Percentiles rank a stretch among this genome's conserved stretches.
Conservation (phyloP, 805 yeast species). For the Metschnikowia proteae region DNA sequence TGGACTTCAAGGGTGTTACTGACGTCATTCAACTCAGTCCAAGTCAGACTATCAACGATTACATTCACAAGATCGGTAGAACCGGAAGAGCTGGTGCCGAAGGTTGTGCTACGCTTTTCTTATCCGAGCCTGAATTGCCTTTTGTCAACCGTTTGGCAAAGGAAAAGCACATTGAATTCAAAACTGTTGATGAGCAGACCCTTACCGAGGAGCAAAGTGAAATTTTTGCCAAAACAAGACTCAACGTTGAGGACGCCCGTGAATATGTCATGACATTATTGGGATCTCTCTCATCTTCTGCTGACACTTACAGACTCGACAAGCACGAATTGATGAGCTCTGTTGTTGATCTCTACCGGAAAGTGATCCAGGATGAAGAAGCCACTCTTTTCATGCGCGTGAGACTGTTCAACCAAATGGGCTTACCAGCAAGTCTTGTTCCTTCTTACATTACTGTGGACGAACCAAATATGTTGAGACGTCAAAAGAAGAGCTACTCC, state of each 20-base stretch:
- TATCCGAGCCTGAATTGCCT: conserved; percentile 53
- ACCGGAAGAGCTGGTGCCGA: conserved; percentile 88
- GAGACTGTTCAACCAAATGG: conserved; percentile 14
- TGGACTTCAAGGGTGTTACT: conserved; percentile 87
- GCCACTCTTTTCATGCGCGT: conserved; percentile 9
- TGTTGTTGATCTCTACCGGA: conserved; percentile 12
- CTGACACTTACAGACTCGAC: conserved; percentile 13
- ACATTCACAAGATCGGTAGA: conserved; percentile 92
- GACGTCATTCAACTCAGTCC: conserved; percentile 82
- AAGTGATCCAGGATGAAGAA: conserved; percentile 7
- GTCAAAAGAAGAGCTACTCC: neutral
- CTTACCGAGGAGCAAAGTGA: conserved; percentile 32
- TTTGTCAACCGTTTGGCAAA: conserved; percentile 48
- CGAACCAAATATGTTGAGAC: conserved; percentile 10
- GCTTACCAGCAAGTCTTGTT: conserved; percentile 15
- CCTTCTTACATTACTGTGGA: conserved; percentile 17
- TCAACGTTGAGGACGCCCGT: conserved; percentile 21
- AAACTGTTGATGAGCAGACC: conserved; percentile 39
- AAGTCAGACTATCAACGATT: conserved; percentile 71
- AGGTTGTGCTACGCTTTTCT: conserved; percentile 66
- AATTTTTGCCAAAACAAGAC: conserved; percentile 16
- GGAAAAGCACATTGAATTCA: conserved; percentile 53
- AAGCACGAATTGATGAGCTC: conserved; percentile 10
- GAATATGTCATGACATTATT: conserved; percentile 25
- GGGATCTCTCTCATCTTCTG: conserved; percentile 28